Base-by-base conservation (phyloP, 257 asterid species). In the Plantago ovata region DNA sequence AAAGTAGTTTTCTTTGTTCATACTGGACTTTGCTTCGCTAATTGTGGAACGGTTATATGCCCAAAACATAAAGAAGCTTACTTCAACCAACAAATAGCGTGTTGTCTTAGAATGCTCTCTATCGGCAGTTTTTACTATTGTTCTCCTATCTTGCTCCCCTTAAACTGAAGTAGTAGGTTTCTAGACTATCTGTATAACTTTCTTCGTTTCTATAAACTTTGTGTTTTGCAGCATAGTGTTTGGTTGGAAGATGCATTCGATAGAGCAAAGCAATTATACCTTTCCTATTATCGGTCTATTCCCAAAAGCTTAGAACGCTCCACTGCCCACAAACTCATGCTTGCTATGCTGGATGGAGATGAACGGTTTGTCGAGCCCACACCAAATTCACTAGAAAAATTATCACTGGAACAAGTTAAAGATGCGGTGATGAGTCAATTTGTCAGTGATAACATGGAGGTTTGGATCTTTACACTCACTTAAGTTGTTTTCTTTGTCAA, bases 231-330 rank as follows among this genome's bases (percentile, higher is more conserved):
- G 99, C 95, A 86, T 77, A 93, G 96, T 64, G 96, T 89, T 58
- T 93, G 99, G 99, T 74, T 89, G 72, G 97, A 93, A 19, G 99
- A 93, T 59, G 99, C 99, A 24, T 89, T 86, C 77, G 96, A 93
- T 76, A 81, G 99, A 75, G 99, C 99, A 65, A 89, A 86, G 62
- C 97, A 89, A 77, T 76, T 93, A 50, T 93, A 93, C 80, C 73
- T 89, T 71, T 93, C 99, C 44, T 89, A 84, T 77, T 93, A 81
- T 62, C 97, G 96, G 33, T 89, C 97, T 23, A 93, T 93, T 47
- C 97, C 96, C 7, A 93, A 93, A 80, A 89, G 99, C 79, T 80
- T 93, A 65, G 99, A 93, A 81, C 96, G 99, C 44, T 89, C 99
- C 13, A 93, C 99, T 63, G 99, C 99, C 51, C 99, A 93, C 77